These are phyloP conservation scores for Candida nanaspora DNA, from an alignment of 805 yeast genomes.

Conservation along the genomic window DNA sequence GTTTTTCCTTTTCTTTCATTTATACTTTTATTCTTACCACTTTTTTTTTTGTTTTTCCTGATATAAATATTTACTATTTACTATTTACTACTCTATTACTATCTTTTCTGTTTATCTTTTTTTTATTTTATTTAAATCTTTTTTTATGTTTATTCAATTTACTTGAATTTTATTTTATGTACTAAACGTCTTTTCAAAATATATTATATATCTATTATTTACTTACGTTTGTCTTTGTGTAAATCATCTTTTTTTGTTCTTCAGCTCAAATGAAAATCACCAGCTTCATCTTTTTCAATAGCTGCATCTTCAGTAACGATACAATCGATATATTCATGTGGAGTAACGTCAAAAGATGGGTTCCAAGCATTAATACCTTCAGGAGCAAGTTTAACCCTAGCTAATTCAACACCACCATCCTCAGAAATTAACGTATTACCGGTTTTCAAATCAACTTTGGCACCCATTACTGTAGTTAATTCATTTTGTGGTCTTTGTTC, in stretches of 20 bases:
- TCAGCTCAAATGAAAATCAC: slow-evolving; percentile 36
- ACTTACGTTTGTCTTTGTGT: too few relatives aligned
- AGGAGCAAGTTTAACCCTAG: slow-evolving; percentile 76
- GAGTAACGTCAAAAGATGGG: slow-evolving; percentile 94
- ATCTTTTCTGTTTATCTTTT: slow-evolving; percentile 1
- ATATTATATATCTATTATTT: too few relatives aligned
- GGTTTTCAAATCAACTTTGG: slow-evolving; percentile 30
- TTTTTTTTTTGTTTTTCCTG: slow-evolving; percentile 3
- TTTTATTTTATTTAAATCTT: slow-evolving; percentile 4
- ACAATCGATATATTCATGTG: slow-evolving; percentile 73
- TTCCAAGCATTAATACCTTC: slow-evolving; percentile 86
- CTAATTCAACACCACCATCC: slow-evolving; percentile 20
- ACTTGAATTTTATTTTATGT: neutral
- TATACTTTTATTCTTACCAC: slow-evolving; percentile 1
- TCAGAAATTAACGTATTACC: slow-evolving; percentile 14
- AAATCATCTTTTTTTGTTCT: too few relatives aligned
- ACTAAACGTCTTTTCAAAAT: neutral
- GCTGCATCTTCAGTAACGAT: slow-evolving; percentile 79
- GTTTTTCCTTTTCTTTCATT: slow-evolving; percentile 1
- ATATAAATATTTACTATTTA: too few relatives aligned
- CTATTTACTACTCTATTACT: neutral
- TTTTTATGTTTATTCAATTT: neutral
- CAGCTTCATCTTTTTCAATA: slow-evolving; percentile 40
- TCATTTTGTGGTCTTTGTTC: slow-evolving; percentile 85
- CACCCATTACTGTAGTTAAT: slow-evolving; percentile 71